Base-by-base conservation (phyloP, 2,329 filamentous ascomycete genomes). In the Penicillium sp. region DNA sequence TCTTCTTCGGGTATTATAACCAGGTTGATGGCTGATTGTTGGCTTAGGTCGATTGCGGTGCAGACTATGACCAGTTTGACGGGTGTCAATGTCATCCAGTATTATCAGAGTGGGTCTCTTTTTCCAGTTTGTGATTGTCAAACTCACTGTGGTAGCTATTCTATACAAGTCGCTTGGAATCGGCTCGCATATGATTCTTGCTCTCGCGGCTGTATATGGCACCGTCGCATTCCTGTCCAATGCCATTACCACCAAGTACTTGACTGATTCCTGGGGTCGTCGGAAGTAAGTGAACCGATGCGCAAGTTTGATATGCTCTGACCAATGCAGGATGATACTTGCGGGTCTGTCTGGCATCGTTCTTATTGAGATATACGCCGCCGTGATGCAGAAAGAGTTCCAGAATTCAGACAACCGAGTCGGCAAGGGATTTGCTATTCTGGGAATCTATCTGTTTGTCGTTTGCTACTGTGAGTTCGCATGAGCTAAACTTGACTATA, bases 401-500 rank as follows among this genome's bases (percentile, higher is more conserved):
- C 77, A 81, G 55, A 68, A 77, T 49, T 78, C 74, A 0, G 60
- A 77, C 46, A 81, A 80, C 57, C 64, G 65, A 4, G 57, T 80
- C 23, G 79, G 79, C 29, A 81, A 82, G 56, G 79, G 77, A 0
- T 82, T 81, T 56, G 76, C 79, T 0, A 74, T 82, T 23, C 64
- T 81, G 1, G 79, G 78, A 0, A 81, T 82, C 22, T 82, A 80
- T 49, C 65, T 81, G 0, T 81, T 81, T 50, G 78, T 77, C 1
- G 72, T 79, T 2, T 69, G 63, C 14, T 81, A 79, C 53, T 80
- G 74, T 77, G 56, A 52, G 73, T 60, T 34, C 31, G 2, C 20
- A 1, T 14, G 16, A 23, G n/a, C 1, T 8, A 24, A 14, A 14
- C 20, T 4, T n/a, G 10, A n/a, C 16, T n/a, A 14, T 22, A 18